Conservation (phyloP, 2,329 filamentous ascomycete species). For the Albifimbria verrucaria region DNA sequence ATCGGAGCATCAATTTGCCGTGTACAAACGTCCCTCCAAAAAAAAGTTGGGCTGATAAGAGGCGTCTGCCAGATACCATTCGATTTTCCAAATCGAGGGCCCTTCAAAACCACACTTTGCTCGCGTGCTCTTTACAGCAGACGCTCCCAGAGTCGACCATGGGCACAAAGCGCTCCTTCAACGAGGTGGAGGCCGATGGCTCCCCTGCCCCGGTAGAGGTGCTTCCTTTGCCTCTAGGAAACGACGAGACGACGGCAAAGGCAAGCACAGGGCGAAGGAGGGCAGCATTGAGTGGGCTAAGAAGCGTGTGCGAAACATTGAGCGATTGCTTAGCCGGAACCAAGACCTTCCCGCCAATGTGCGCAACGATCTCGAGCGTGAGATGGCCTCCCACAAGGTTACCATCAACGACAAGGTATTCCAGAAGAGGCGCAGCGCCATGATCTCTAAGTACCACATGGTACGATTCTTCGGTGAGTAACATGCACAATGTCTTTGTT, state of each 20-base stretch:
- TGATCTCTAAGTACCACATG: constrained; percentile 80
- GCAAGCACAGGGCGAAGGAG: constrained; percentile 41
- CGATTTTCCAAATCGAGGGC: too few species aligned
- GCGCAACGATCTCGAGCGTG: constrained; percentile 67
- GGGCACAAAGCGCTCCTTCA: constrained; percentile 27
- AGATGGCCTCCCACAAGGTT: constrained; percentile 62
- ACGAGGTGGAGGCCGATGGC: constrained; percentile 19
- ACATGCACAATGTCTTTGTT: too few species aligned
- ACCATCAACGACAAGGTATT: constrained; percentile 58
- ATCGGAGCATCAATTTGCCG: constrained; percentile 9
- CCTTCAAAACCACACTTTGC: too few species aligned
- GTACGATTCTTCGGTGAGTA: constrained; percentile 75
- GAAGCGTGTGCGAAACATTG: constrained; percentile 68
- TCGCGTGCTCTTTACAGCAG: too few species aligned
- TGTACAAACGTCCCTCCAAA: constrained; percentile 6
- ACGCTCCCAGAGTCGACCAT: too few species aligned
- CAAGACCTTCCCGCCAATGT: constrained; percentile 65
- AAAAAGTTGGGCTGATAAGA: constrained; percentile 17
- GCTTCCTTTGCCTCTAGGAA: constrained; percentile 21
- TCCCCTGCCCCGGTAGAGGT: neutral
- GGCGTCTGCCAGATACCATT: neutral
- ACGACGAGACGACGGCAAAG: constrained; percentile 27
- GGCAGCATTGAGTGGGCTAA: constrained; percentile 60
- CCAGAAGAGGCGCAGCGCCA: constrained; percentile 61
- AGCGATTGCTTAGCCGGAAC: constrained; percentile 59